Percentiles rank a stretch among this genome's conserved stretches.
Conservation (phyloP, 768 basidiomycete genomes). For the Lentinus brumalis region DNA sequence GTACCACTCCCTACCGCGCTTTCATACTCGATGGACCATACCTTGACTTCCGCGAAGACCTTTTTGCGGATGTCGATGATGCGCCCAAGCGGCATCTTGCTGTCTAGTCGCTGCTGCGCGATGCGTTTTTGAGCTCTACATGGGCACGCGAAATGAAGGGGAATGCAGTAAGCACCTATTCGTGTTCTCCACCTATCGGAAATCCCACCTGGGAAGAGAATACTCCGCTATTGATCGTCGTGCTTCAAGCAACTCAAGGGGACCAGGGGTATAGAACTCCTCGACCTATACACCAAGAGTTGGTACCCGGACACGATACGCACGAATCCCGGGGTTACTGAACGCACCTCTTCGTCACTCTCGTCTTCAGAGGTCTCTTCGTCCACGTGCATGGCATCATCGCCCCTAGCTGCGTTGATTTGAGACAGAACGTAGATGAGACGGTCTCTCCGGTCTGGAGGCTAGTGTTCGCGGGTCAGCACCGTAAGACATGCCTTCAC, state of each 20-base stretch:
- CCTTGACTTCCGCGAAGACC: constrained; percentile 88
- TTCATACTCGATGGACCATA: constrained; percentile 35
- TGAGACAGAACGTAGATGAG: constrained; percentile 92
- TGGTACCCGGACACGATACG: background rate
- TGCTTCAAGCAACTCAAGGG: constrained; percentile 82
- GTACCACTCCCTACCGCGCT: background rate
- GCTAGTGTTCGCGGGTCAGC: constrained; percentile 46
- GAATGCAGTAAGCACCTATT: constrained; percentile 75
- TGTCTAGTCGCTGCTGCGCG: constrained; percentile 90
- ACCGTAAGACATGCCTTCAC: constrained; percentile 6
- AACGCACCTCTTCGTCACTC: constrained; percentile 73
- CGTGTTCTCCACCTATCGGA: constrained; percentile 50
- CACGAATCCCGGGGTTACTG: background rate
- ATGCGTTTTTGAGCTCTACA: constrained; percentile 94
- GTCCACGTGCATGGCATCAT: constrained; percentile 75
- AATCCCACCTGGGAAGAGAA: constrained; percentile 92
- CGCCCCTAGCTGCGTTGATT: constrained; percentile 87
- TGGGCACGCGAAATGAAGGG: constrained; percentile 40
- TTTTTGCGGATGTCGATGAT: constrained; percentile 93
- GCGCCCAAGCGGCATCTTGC: constrained; percentile 80
- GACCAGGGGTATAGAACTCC: constrained; percentile 95
- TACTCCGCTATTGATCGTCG: constrained; percentile 87
- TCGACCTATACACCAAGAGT: constrained; percentile 59
- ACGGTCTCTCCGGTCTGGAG: constrained; percentile 94
- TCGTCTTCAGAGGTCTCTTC: constrained; percentile 69